Conservation (phyloP, 2,329 filamentous ascomycete genomes). For the Aureobasidium sp. region DNA sequence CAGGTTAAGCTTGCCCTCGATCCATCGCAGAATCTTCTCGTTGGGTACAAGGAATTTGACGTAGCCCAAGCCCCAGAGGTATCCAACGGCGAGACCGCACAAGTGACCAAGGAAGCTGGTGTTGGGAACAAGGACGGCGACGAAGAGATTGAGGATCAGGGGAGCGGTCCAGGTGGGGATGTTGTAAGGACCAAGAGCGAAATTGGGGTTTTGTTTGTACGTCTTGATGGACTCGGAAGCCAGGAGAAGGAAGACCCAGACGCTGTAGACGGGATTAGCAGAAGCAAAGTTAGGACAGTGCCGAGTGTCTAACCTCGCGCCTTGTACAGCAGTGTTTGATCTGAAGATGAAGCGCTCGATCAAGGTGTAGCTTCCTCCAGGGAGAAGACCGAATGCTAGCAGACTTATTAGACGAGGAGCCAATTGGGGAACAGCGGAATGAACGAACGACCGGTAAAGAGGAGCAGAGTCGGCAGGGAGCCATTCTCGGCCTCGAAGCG, state of each 20-base stretch:
- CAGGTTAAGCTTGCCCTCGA: constrained; percentile 82
- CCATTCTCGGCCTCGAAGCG: constrained; percentile 90
- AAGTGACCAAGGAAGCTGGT: constrained; percentile 83
- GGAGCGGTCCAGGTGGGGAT: constrained; percentile 93
- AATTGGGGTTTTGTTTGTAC: constrained; percentile 71
- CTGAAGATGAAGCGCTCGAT: constrained; percentile 68
- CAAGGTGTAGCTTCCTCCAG: constrained; percentile 72
- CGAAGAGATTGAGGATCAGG: constrained; percentile 65
- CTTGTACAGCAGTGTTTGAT: constrained; percentile 67
- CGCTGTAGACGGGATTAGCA: constrained; percentile 42
- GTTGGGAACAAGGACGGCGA: constrained; percentile 69
- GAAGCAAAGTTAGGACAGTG: neutral
- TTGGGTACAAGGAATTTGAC: constrained; percentile 85
- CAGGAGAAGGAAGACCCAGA: constrained; percentile 88
- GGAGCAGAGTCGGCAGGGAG: constrained; percentile 74
- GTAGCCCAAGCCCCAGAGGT: constrained; percentile 81
- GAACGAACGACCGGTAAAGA: constrained; percentile 83
- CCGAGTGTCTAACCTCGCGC: constrained; percentile 59
- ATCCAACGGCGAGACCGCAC: constrained; percentile 76
- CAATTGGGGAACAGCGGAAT: neutral
- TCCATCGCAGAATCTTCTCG: constrained; percentile 78
- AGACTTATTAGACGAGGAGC: neutral
- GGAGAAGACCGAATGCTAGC: constrained; percentile 50
- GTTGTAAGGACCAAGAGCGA: constrained; percentile 57
- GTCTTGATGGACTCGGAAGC: constrained; percentile 81